Evolutionary conservation across 192 early-diverging fungal species (phyloP).

Genomic region (Coemansia sp.): DNA sequence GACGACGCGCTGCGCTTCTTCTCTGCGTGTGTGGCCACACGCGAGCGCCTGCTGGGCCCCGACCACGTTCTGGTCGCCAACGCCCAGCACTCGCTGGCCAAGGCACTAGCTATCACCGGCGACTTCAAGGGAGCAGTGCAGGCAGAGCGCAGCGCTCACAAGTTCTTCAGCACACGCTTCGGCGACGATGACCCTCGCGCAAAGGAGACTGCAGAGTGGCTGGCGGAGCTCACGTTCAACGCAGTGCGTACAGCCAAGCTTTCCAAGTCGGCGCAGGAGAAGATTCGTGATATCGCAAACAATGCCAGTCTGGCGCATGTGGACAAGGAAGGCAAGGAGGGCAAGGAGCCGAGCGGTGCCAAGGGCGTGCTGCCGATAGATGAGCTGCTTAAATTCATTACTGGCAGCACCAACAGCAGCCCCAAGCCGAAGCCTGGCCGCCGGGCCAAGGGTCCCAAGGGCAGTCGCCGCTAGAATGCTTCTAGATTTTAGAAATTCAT

Average conservation of each 20-base stretch:
- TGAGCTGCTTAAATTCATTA: constrained; percentile 73
- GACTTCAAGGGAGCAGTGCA: constrained; percentile 77
- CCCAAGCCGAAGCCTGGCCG: constrained; percentile 37
- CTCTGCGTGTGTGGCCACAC: constrained; percentile 65
- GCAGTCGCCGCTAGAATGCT: constrained; percentile 22
- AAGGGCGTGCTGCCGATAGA: constrained; percentile 77
- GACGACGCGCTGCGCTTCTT: constrained; percentile 66
- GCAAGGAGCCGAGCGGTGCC: constrained; percentile 13
- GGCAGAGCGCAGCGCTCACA: constrained; percentile 66
- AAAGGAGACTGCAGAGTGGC: constrained; percentile 64
- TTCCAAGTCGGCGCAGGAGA: constrained; percentile 30
- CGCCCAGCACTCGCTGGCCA: constrained; percentile 73
- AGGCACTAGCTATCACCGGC: constrained; percentile 67
- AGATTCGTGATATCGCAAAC: constrained; percentile 25
- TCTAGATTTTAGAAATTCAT: too few species aligned
- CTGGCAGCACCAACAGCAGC: constrained; percentile 20
- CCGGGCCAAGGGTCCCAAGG: constrained; percentile 36
- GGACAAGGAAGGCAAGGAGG: constrained; percentile 24
- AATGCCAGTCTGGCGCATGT: constrained; percentile 36
- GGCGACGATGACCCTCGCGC: constrained; percentile 73
- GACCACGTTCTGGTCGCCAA: constrained; percentile 68
- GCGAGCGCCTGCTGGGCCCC: constrained; percentile 63
- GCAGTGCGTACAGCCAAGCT: constrained; percentile 56
- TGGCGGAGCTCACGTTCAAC: constrained; percentile 65
- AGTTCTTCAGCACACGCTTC: constrained; percentile 57